Evolutionary conservation across 2,329 filamentous ascomycete species (phyloP).

Genomic region (Neurospora sp.): DNA sequence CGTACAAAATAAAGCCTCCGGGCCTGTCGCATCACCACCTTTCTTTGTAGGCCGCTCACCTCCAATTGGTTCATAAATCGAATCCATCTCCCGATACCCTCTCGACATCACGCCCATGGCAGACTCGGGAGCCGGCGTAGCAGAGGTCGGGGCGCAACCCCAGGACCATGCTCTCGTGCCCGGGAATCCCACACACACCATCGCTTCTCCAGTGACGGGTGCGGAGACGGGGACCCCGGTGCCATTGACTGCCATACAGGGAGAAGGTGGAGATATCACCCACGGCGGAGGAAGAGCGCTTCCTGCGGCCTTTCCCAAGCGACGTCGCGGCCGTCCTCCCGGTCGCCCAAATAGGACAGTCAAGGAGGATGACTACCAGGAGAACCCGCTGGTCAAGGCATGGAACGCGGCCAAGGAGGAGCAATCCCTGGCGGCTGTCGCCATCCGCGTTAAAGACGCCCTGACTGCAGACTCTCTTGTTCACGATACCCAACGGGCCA

Average conservation of each 20-base stretch:
- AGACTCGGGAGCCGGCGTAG: neutral
- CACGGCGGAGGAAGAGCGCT: neutral
- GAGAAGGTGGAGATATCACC: neutral
- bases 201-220: neutral
- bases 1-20: neutral
- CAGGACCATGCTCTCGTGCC: neutral
- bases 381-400: constrained; percentile 14
- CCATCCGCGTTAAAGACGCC: constrained; percentile 16
- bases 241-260: neutral
- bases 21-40: neutral
- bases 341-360: constrained; percentile 19
- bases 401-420: constrained; percentile 18
- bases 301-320: constrained; percentile 15
- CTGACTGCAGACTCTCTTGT: constrained; percentile 14
- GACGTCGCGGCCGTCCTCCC: constrained; percentile 18
- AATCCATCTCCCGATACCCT: neutral
- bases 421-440: constrained; percentile 10
- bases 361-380: constrained; percentile 17
- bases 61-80: neutral
- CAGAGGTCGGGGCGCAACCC: neutral
- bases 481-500: constrained; percentile 17
- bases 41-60: neutral
- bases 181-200: neutral
- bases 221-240: neutral
- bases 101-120: neutral